A percentile compares a stretch with the other conserved stretches of the same genome.
These are phyloP conservation scores for Saprolegnia parasitica DNA, from an alignment of 352 stramenopile species.

Conservation along the genomic window DNA sequence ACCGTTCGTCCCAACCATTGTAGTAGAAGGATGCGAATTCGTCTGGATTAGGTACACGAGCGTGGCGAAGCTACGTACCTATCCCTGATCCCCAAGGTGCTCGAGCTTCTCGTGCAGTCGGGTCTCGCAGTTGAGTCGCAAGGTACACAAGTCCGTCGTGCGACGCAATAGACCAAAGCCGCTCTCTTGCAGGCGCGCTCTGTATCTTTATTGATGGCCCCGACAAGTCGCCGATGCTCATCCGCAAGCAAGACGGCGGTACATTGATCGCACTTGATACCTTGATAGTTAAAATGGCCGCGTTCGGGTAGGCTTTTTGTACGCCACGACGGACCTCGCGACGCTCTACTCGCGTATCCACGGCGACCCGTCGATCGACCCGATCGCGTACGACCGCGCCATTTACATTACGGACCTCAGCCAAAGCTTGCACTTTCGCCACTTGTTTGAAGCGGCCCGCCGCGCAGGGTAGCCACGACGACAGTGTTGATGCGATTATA, in stretches of 20 bases:
- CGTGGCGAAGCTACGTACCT: slow-evolving; percentile 79
- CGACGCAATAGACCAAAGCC: too few species aligned
- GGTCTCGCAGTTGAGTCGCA: slow-evolving; percentile 53
- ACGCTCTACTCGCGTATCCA: slow-evolving; percentile 71
- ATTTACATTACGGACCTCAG: slow-evolving; percentile 80
- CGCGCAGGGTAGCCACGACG: slow-evolving; percentile 43
- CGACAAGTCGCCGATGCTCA: slow-evolving; percentile 73
- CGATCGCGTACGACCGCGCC: slow-evolving; percentile 66
- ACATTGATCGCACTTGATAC: not conserved
- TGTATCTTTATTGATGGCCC: slow-evolving; percentile 68
- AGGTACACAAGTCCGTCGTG: too few species aligned
- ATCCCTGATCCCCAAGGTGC: slow-evolving; percentile 42
- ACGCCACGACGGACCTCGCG: slow-evolving; percentile 70
- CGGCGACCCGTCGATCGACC: slow-evolving; percentile 58
- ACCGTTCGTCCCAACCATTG: not conserved
- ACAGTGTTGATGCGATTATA: slow-evolving; percentile 5
- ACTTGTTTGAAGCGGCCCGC: slow-evolving; percentile 61
- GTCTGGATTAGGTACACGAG: slow-evolving; percentile 40
- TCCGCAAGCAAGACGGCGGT: slow-evolving; percentile 72
- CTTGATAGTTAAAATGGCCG: not conserved
- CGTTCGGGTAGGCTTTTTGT: slow-evolving; percentile 45
- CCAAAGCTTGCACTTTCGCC: slow-evolving; percentile 73
- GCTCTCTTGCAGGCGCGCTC: slow-evolving; percentile 39
- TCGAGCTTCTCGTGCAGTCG: slow-evolving; percentile 40
- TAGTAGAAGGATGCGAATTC: not conserved